Percentiles rank a stretch among this genome's conserved stretches.
Conservation (phyloP, 2,329 filamentous ascomycete genomes). For the Fusarium solani-melongenae region DNA sequence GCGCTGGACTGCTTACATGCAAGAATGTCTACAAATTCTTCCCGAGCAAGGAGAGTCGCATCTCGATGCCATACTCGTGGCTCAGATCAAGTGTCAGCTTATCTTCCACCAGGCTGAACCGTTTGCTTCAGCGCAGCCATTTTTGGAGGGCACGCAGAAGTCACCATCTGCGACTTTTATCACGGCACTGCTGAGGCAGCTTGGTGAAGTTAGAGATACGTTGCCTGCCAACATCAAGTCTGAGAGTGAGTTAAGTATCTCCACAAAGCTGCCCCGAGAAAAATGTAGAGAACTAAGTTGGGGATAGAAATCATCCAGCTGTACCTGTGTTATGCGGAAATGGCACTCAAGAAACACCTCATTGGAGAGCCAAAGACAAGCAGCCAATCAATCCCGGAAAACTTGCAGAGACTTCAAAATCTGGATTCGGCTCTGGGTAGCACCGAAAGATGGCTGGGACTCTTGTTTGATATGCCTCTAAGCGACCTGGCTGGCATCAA, state of each 20-base stretch:
- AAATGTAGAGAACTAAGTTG: background rate
- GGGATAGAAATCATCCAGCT: background rate
- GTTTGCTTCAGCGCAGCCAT: background rate
- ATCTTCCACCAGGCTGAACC: conserved; percentile 11
- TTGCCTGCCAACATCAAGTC: background rate
- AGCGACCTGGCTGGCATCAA: conserved; percentile 18
- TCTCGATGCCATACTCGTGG: conserved; percentile 8
- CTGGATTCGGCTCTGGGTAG: conserved; percentile 14
- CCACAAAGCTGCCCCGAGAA: too few species aligned
- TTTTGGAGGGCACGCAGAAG: background rate
- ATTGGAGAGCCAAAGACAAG: background rate
- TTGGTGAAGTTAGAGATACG: conserved; percentile 1
- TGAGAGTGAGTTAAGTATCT: background rate
- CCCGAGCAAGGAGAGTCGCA: conserved; percentile 18
- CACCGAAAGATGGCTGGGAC: conserved; percentile 10
- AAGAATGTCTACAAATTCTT: conserved; percentile 62
- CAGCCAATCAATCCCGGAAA: background rate
- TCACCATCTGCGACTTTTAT: background rate
- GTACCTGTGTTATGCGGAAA: conserved; percentile 13
- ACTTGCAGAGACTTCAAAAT: conserved; percentile 15
- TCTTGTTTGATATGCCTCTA: conserved; percentile 4
- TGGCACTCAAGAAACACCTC: conserved; percentile 18
- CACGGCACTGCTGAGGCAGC: conserved; percentile 3
- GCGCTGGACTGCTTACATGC: conserved; percentile 65
- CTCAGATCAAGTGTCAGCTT: conserved; percentile 26